Base-by-base conservation (phyloP, 768 basidiomycete species). In the Hypholoma fasciculare region DNA sequence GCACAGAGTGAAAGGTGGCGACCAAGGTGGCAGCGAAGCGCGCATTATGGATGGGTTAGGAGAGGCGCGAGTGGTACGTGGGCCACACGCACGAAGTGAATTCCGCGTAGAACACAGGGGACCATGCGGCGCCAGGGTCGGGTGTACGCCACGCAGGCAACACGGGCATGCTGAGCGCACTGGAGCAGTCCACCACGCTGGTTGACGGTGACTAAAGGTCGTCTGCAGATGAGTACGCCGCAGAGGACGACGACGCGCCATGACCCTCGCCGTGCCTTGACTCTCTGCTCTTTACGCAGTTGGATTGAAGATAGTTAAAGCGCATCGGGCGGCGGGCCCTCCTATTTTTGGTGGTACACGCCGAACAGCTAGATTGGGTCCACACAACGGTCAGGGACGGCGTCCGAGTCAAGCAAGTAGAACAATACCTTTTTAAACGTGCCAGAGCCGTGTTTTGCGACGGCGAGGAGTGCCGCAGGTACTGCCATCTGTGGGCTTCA, bases 361-460 rank as follows among this genome's bases (percentile, higher is more conserved):
- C 95, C 96, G 20, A 97, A 78, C 1, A 97, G 73, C 94, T 94
- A 97, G 27, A 98, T 96, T 0, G 88, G 83, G 19, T 95, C 92
- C 0, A 80, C 67, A 54, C 86, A 94, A 66, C 82, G 87, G 70
- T 97, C 94, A 1, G 91, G 92, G 3, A 82, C 84, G 16, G 94
- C 85, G 72, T 98, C 96, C 64, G 85, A 85, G 74, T 98, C 96
- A 59, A 96, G 80, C n/a, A 98, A 78, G 73, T 94, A 92, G 47
- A 93, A 81, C 78, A 94, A 85, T 2, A 90, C 92, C 70, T 89
- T 90, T 76, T 92, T 90, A 49, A 88, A 7, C 27, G 27, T 30
- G 27, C 27, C 27, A 7, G 27, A 89, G 42, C 89, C 86, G 64
- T 88, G 84, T 65, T 85, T 87, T 2, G 87, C 88, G 0, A 87